A percentile compares a stretch with the other conserved stretches of the same genome.
Conservation (phyloP, 257 asterid genomes). For the Solanum infundibuliforme region DNA sequence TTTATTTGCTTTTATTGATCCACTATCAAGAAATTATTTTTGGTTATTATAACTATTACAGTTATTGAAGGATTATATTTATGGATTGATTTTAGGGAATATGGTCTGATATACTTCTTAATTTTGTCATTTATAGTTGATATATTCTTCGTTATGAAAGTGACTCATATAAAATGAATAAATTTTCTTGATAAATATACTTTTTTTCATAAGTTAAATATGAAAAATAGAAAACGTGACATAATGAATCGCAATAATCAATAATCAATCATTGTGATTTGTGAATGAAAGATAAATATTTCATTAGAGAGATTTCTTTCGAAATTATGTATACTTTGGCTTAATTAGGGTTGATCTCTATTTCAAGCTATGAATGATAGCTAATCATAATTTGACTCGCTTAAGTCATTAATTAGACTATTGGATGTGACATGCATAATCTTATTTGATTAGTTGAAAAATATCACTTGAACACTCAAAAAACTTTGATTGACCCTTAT, state of each 20-base stretch:
- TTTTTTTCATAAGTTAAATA: not conserved
- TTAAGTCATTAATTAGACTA: not conserved
- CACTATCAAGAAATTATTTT: not conserved
- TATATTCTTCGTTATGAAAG: too few relatives aligned
- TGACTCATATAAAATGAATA: not conserved
- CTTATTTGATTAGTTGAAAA: not conserved
- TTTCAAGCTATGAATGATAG: not conserved
- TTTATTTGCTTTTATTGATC: not conserved
- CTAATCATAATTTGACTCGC: not conserved
- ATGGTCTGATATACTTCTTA: too few relatives aligned
- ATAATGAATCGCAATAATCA: not conserved
- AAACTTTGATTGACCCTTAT: not conserved
- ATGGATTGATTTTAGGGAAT: not conserved
- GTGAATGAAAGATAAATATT: not conserved
- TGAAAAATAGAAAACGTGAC: not conserved
- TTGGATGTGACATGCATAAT: not conserved
- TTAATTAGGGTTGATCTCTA: not conserved
- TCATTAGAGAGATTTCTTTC: not conserved
- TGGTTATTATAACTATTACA: not conserved
- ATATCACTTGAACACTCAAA: not conserved
- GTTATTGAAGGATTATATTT: not conserved
- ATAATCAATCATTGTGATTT: not conserved
- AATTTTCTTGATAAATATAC: not conserved
- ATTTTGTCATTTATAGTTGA: not conserved
- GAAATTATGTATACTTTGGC: not conserved